phyloP scores from a whole-genome alignment of 2,329 filamentous ascomycete species.

The Penicillium paneum region DNA sequence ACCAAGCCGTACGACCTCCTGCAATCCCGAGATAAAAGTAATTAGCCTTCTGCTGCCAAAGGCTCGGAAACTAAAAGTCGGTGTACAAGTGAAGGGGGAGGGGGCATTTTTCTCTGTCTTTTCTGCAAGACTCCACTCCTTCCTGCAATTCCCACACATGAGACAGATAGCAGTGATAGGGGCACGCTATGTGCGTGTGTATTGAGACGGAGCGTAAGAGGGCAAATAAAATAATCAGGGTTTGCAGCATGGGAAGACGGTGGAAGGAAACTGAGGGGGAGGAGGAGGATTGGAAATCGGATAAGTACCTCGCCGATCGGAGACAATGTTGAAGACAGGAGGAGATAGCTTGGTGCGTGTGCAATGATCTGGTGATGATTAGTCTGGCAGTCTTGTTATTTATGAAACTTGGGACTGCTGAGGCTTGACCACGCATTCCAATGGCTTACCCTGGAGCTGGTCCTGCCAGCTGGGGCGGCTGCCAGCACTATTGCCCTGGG shows the following conservation, averaged over 20 bases:
- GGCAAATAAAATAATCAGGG: slow-evolving; percentile 32
- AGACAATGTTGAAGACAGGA: slow-evolving; percentile 68
- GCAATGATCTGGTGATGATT: slow-evolving; percentile 54
- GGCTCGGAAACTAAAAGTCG: slow-evolving; percentile 29
- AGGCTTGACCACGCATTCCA: neutral
- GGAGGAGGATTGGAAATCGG: slow-evolving; percentile 14
- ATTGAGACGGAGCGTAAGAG: slow-evolving; percentile 10
- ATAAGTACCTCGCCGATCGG: slow-evolving; percentile 66
- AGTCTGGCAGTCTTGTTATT: slow-evolving; percentile 9
- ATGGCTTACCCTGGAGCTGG: slow-evolving; percentile 52
- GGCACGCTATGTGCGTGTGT: neutral
- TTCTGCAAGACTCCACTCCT: slow-evolving; percentile 27
- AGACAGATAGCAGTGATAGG: slow-evolving; percentile 13
- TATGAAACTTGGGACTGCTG: neutral
- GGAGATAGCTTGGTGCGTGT: slow-evolving; percentile 51
- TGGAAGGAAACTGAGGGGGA: slow-evolving; percentile 6
- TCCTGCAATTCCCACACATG: slow-evolving; percentile 19
- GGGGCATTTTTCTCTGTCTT: slow-evolving; percentile 6
- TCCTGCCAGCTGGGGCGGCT: slow-evolving; percentile 52
- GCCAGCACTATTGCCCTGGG: slow-evolving; percentile 18
- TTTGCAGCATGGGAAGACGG: slow-evolving; percentile 27
- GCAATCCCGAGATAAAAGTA: slow-evolving; percentile 21
- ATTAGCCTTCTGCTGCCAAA: slow-evolving; percentile 25
- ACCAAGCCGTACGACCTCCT: slow-evolving; percentile 92
- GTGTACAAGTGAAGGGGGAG: slow-evolving; percentile 26